phyloP scores from a whole-genome alignment of 805 yeast species.

The Candida saitoana region DNA sequence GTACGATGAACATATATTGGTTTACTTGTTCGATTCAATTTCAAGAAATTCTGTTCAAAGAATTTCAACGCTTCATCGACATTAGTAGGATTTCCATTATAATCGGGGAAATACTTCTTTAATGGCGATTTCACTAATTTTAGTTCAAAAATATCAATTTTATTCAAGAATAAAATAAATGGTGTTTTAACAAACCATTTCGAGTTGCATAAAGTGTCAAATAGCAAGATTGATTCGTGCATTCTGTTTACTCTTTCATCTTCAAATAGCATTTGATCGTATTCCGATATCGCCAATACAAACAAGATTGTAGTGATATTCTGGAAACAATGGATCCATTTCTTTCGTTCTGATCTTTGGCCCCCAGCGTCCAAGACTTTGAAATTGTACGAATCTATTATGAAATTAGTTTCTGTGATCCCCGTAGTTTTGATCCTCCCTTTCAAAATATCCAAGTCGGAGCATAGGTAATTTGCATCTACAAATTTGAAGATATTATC shows the following conservation, averaged over 20 bases:
- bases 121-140: constrained; percentile 68
- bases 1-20: constrained; percentile 91
- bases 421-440: constrained; percentile 97
- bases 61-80: constrained; percentile 64
- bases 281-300: constrained; percentile 86
- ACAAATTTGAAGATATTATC: constrained; percentile 66
- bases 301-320: constrained; percentile 83
- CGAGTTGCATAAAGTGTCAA: constrained; percentile 79
- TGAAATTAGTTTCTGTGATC: constrained; percentile 80
- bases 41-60: constrained; percentile 64
- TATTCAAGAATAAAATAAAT: constrained; percentile 83
- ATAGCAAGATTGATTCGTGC: constrained; percentile 83
- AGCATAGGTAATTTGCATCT: constrained; percentile 59
- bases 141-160: constrained; percentile 73
- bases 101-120: constrained; percentile 72
- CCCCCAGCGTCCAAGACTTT: constrained; percentile 95
- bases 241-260: constrained; percentile 85
- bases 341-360: constrained; percentile 83
- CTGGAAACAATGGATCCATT: constrained; percentile 94
- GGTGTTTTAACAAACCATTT: constrained; percentile 84
- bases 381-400: constrained; percentile 58
- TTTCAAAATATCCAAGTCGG: constrained; percentile 77
- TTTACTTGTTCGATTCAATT: constrained; percentile 59
- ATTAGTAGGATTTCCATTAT: constrained; percentile 57
- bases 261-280: constrained; percentile 87